Evolutionary conservation across 2,329 filamentous ascomycete genomes (phyloP).

Genomic region (Trichoderma pleuroti): DNA sequence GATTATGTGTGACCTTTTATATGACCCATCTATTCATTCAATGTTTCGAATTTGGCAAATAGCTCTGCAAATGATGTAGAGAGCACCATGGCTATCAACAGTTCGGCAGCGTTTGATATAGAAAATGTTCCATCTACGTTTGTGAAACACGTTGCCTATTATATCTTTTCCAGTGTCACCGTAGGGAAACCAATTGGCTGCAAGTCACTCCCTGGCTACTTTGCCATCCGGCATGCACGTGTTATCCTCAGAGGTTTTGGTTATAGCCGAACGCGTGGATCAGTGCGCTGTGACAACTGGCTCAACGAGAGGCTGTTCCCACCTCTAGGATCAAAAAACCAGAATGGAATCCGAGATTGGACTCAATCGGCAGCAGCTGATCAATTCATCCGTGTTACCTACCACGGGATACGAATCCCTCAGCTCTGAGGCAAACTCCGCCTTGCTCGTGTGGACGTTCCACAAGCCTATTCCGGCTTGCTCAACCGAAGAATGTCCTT

Average conservation of each 20-base stretch:
- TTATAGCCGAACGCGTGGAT: background rate
- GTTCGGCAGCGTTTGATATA: background rate
- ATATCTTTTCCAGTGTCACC: background rate
- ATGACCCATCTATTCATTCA: background rate
- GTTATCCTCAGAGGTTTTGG: background rate
- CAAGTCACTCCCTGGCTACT: background rate
- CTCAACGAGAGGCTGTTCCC: background rate
- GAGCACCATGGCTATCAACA: background rate
- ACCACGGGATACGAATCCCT: background rate
- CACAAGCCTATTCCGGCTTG: background rate
- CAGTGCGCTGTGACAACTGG: background rate
- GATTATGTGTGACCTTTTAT: background rate
- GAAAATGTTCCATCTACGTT: background rate
- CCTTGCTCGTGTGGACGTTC: background rate
- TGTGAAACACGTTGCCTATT: background rate
- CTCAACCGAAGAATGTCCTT: background rate
- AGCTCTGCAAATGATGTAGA: too few species aligned
- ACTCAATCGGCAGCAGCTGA: background rate
- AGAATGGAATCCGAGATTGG: fast-evolving
- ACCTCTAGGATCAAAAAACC: background rate
- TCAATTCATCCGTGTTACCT: background rate
- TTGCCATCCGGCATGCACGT: background rate
- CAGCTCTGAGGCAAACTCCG: background rate
- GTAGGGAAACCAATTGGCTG: background rate
- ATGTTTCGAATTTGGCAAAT: background rate